Base-by-base conservation (phyloP, 164 flowering plant genomes). In the Liquidambar formosana region DNA sequence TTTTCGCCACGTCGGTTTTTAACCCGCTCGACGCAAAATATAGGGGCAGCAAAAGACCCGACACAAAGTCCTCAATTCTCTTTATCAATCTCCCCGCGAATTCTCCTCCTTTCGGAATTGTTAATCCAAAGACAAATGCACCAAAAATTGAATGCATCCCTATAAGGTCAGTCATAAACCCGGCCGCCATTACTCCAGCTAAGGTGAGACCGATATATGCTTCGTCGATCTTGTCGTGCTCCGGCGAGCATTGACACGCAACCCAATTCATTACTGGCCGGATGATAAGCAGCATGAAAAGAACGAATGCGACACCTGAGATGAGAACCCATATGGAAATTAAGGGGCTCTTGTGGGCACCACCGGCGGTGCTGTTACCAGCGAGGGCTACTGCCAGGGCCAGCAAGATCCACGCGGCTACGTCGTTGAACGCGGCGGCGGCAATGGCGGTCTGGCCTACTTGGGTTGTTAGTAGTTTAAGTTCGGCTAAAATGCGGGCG, bases 401-500 rank as follows among this genome's bases (percentile, higher is more conserved):
- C 0, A 89, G 77, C 1, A 87, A 44, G 12, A 85, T 76, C 94
- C 91, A 89, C 0, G 94, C 94, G 0, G 78, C 84, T 0, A 89
- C 73, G 71, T 89, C 92, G 58, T 89, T 86, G 59, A 89, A 64
- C 0, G 88, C 88, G 0, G 95, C 95, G 1, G 92, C 87, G 0
- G 92, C 77, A 87, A 88, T 86, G 41, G 92, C 89, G 0, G 74
- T 81, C 69, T 76, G n/a, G n/a, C n/a, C n/a, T 0, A 88, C 77
- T 0, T 46, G 67, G 12, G 94, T 89, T 13, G 86, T 89, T 2
- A 89, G 69, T 4, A 89, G 78, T 60, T 81, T 89, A n/a, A 88
- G 85, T 64, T 88, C 92, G 25, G 92, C 92, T 10, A 88, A 64
- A 21, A 88, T 82, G 13, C 92, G 88, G 5, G 92, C 92, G 2